Base-by-base conservation (phyloP, 306 rosid species). In the Vigna angularis region DNA sequence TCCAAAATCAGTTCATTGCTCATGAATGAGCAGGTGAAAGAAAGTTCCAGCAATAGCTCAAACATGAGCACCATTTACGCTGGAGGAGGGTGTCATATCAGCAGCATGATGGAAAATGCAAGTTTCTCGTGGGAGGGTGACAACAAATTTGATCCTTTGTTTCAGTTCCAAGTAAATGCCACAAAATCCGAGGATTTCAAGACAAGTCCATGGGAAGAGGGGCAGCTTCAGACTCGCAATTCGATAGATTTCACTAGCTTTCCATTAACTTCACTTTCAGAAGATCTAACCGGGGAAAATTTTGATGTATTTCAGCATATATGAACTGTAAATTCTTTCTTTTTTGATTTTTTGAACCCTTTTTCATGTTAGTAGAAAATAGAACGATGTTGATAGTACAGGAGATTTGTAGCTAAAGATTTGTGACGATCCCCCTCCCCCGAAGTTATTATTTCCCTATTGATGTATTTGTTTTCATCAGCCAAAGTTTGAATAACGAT, bases 1-100 rank as follows among this genome's bases (percentile, higher is more conserved):
- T 83, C 97, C 0, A 88, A 86, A 66, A 76, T 90, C 16, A 79
- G 85, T 51, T 88, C 90, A 12, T 76, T 86, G 56, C 84, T 91
- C 77, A 72, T 87, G 85, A 89, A 85, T 56, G 91, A 91, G 22
- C 83, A 78, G 56, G 88, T 86, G 72, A 92, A 90, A 79, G 97
- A 92, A 48, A 86, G 89, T 52, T 93, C 94, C 5, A 94, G 97
- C 90, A 94, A 90, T 51, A 92, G 96, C 88, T 94, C 98, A 71
- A 91, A 86, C 69, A 71, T 89, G 66, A 87, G 96, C 81, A 84
- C 38, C 45, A 53, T 83, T 65, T 90, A 90, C 70, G 34, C 72
- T 12, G 81, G 56, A 70, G 83, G 83, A 10, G 89, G 93, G 38
- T 90, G 69, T 64, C 91, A 80, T 6, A 53, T 82, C 70, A 89